Percentiles rank a stretch among this genome's conserved stretches.
Evolutionary conservation across 306 rosid genomes (phyloP).

Genomic region (Sindora glabra): DNA sequence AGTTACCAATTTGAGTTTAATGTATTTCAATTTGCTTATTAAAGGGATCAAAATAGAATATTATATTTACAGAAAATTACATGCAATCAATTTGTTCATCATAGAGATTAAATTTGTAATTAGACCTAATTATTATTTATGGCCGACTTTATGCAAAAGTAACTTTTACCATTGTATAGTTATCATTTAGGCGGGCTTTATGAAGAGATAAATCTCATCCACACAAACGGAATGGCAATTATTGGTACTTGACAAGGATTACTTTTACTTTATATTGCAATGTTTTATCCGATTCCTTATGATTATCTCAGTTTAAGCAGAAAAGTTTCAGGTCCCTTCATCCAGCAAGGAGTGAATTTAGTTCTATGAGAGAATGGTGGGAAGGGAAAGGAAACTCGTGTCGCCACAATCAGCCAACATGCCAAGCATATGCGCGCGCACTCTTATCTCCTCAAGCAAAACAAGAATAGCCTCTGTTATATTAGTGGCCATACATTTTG

Average conservation of each 20-base stretch:
- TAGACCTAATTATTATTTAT: too few species aligned
- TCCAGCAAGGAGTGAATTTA: neutral
- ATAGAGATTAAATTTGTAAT: too few species aligned
- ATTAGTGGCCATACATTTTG: neutral
- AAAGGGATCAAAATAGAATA: too few species aligned
- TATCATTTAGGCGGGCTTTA: too few species aligned
- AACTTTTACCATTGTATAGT: too few species aligned
- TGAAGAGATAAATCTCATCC: neutral
- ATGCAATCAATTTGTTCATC: too few species aligned
- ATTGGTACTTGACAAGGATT: neutral
- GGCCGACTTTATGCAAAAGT: too few species aligned
- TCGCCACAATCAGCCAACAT: slow-evolving; percentile 2
- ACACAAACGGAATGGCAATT: neutral
- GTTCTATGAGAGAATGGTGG: neutral
- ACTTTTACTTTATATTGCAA: neutral
- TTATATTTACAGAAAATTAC: too few species aligned
- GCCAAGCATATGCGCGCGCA: neutral
- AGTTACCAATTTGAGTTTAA: too few species aligned
- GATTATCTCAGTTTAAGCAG: neutral
- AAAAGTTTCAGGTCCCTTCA: neutral
- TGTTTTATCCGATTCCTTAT: neutral
- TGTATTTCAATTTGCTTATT: too few species aligned
- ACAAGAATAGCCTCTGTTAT: neutral
- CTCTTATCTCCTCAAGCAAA: neutral
- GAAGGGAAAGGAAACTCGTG: neutral